Conservation (phyloP, 331 rosid species). For the Ulmus americana region DNA sequence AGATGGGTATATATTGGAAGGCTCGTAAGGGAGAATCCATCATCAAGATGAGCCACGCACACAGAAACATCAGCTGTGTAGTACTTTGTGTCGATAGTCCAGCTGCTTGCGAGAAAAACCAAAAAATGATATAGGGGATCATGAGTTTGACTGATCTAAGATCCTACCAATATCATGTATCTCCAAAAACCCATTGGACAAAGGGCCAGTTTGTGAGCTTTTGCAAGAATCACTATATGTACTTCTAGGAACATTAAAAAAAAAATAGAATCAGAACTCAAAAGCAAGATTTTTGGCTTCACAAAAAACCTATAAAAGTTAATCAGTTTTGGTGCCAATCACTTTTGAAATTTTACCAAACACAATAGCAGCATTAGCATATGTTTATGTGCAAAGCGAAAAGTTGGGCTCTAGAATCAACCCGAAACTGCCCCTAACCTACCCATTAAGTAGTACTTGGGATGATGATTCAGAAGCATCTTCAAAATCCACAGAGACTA, state of each 20-base stretch:
- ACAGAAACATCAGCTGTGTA: conserved; percentile 75
- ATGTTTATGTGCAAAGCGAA: not conserved
- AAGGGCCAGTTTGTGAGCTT: no score
- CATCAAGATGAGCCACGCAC: conserved; percentile 62
- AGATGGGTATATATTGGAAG: conserved; percentile 42
- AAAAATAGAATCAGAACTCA: not conserved
- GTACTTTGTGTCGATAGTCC: conserved; percentile 74
- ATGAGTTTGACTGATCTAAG: not conserved
- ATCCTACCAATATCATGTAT: no score
- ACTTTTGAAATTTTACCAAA: not conserved
- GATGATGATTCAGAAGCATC: conserved; percentile 54
- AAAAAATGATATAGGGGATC: not conserved
- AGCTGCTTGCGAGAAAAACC: conserved; percentile 33
- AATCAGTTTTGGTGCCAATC: not conserved
- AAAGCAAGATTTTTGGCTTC: not conserved
- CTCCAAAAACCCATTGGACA: no score
- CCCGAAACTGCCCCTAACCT: not conserved
- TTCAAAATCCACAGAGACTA: conserved; percentile 52
- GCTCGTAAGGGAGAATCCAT: conserved; percentile 45
- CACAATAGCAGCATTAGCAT: not conserved
- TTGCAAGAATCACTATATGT: not conserved
- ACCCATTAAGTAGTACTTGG: conserved; percentile 61
- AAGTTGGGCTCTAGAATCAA: no score
- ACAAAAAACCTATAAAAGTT: no score
- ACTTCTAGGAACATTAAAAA: not conserved